Conservation (phyloP, 352 stramenopile genomes). For the Phytophthora sp. region DNA sequence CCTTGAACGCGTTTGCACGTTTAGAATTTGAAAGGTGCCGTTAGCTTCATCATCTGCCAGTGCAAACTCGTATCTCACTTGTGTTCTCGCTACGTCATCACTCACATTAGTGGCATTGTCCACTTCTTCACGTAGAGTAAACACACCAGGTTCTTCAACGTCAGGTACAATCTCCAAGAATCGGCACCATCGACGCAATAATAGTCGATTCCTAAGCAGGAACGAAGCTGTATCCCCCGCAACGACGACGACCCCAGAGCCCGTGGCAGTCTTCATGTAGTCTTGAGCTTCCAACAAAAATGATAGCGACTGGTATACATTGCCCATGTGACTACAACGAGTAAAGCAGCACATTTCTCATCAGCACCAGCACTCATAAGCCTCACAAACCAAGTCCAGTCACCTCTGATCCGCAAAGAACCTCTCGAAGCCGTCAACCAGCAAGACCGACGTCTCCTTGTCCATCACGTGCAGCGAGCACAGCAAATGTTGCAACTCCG, state of each 20-base stretch:
- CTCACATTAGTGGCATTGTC: constrained; percentile 15
- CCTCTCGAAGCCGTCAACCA: constrained; percentile 63
- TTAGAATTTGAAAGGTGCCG: constrained; percentile 45
- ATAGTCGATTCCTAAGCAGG: constrained; percentile 40
- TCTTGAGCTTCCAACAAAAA: constrained; percentile 56
- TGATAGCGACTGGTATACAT: constrained; percentile 69
- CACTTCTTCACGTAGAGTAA: constrained; percentile 41
- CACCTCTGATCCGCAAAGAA: constrained; percentile 58
- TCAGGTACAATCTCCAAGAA: constrained; percentile 48
- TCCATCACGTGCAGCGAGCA: constrained; percentile 64
- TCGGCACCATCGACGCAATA: constrained; percentile 59
- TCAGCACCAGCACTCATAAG: constrained; percentile 1
- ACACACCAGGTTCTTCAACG: constrained; percentile 33
- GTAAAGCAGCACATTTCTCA: not conserved
- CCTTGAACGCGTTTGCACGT: constrained; percentile 26
- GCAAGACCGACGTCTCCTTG: constrained; percentile 52
- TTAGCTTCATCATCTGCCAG: constrained; percentile 18
- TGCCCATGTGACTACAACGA: constrained; percentile 38
- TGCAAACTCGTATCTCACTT: constrained; percentile 45
- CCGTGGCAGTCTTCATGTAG: constrained; percentile 54
- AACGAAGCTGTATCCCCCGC: constrained; percentile 42
- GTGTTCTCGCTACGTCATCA: constrained; percentile 14
- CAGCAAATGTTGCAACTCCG: constrained; percentile 65
- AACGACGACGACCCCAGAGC: constrained; percentile 45
- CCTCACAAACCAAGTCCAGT: not conserved